Evolutionary conservation across 371 early-diverging fungal genomes (phyloP), one percentile per base, ranked within the genome.

Genomic region (Smittium culicis): DNA sequence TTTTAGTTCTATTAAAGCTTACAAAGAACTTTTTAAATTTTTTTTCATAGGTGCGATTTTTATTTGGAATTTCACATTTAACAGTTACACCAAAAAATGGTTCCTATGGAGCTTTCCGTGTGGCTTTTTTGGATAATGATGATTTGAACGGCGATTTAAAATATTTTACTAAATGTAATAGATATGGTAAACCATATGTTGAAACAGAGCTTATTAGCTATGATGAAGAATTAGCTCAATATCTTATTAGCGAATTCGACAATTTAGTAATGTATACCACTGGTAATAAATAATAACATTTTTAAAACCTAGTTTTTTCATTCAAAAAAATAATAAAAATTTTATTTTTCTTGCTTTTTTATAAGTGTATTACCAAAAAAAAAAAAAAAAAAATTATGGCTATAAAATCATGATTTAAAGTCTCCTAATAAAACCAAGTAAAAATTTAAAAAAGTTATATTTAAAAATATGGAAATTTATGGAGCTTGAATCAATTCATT

Each of bases 81-180:
- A 88, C 82, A 20, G 82, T 88, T 24, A 78, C 82, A 0, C 68
- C 81, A 0, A 79, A 79, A 28, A 80, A 79, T 45, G 89, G 83
- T 0, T 78, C 84, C 8, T 66, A 77, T 8, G 74, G 86, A 0
- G 78, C 80, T 65, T 77, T 78, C 27, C 78, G 76, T 70, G 79
- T 77, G 24, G 86, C 86, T 1, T 66, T 72, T 33, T 73, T 74
- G 28, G 77, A 80, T 0, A 68, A 70, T 1, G 65, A 68, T 0
- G 67, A 70, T 1, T 62, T 85, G 17, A 81, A 85, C 58, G 68
- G 76, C n/a, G 58, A 72, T 0, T 35, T 71, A n/a, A 77, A 83
- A 27, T 86, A 86, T 58, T 69, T 71, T 29, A 81, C 58, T 56
- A 70, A 24, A 74, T 74, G 11, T 70, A 69, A 31, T 71, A 81